Evolutionary conservation across 352 stramenopile species (phyloP), one percentile per base, ranked within the genome.

Genomic region (Globisporangium viniferum): DNA sequence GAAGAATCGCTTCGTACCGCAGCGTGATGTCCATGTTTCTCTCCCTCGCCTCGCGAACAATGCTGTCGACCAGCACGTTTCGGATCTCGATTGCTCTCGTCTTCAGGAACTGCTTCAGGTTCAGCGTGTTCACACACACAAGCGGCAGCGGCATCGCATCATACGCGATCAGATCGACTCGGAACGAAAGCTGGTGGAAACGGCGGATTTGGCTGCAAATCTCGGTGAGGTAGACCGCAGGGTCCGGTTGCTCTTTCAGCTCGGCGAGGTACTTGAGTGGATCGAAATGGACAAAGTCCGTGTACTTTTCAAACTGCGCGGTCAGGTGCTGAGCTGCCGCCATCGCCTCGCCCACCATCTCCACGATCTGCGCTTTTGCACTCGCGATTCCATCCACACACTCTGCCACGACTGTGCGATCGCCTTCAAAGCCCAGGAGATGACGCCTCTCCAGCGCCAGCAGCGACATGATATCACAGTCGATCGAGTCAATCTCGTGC

Each of bases 401-500:
- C 31, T 86, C 79, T 0, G 71, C 61, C 10, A 92, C 73, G 8
- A 92, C 86, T 0, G 70, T 62, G 9, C 58, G 59, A 31, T 85
- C 75, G 3, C 81, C 73, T 18, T 64, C 36, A 12, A 94, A 69
- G 62, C 91, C 77, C 0, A 96, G 73, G 4, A 96, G 56, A 4
- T 79, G 83, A 0, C 70, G 67, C 15, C 77, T 75, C 3, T 90
- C 82, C 2, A 98, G 81, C 6, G 82, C 76, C 10, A 98, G 74
- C 18, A 98, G 73, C 7, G 86, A 96, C 83, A 98, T 91, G 29
- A 98, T 84, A 55, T 98, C 94, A 62, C 79, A 84, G 71, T 98
- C 93, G 29, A 98, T 82, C 18, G 81, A 75, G 59, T 93, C 86
- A 8, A 98, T 81, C 59, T 93, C 85, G 53, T 94, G 80, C 0